Base-by-base conservation (phyloP, 148 eudicot genomes). In the Vaccinium corymbosum region DNA sequence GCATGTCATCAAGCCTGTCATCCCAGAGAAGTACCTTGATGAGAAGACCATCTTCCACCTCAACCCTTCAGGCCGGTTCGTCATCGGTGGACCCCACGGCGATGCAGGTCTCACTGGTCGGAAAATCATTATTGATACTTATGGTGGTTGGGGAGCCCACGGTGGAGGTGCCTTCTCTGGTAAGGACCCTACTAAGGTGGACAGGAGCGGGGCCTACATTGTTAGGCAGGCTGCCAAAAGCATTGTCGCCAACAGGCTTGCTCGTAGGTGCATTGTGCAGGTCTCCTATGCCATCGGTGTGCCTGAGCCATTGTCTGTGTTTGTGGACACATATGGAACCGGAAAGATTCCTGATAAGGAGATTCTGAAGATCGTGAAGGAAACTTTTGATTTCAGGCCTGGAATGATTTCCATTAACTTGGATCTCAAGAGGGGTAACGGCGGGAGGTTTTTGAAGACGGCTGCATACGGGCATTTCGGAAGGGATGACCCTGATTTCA, bases 71-170 rank as follows among this genome's bases (percentile, higher is more conserved):
- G 87, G 87, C 62, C 80, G 84, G 0, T 80, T 85, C 1, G 77
- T 73, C 50, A 73, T 73, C 17, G 77, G 77, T 17, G 86, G 86
- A 8, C 86, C 83, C 1, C 87, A 85, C 9, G 84, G 84, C 6
- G 84, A 85, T 75, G 87, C 87, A 9, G 85, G 87, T 73, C 86
- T 85, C 74, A 85, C 87, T 4, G 87, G 84, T 76, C 84, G 84
- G 13, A 85, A 81, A 52, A 85, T 85, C 71, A 85, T 85, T 59
- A 85, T 81, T 1, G 83, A 81, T 27, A 81, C 83, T 2, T 81
- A 81, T 66, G 83, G 83, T 49, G 83, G 83, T 27, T 81, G 83
- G 83, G 83, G 83, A 66, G 83, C 83, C 52, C 83, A 81, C 17
- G 83, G 83, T 66, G 83, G 83, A 17, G 83, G 83, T 81, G 83